Evolutionary conservation across 768 basidiomycete genomes (phyloP), one percentile per base, ranked within the genome.

Genomic region (Lentinula aciculospora): DNA sequence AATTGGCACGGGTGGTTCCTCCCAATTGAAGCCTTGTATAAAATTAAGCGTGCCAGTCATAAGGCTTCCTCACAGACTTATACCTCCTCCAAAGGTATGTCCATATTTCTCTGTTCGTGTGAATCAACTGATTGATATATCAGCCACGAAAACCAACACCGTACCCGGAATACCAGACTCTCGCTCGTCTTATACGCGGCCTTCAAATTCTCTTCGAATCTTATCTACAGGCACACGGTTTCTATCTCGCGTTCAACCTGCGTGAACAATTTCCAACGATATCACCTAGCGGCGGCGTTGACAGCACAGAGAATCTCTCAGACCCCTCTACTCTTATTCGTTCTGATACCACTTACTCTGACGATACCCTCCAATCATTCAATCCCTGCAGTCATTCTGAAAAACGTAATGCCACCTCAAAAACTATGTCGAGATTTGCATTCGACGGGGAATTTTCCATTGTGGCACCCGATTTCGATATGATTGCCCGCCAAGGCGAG

Each of bases 61-160:
- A n/a, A 40, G 21, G 39, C 23, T 55, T 13, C 53, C 39, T 42
- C 23, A 25, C 2, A 28, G 37, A 37, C 55, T 44, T 29, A 28
- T 56, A 32, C 55, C 55, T 23, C 55, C 55, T 15, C 28, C 40
- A 3, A 56, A 56, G 84, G 57, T 58, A 50, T n/a, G 32, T 57
- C 44, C 47, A 5, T 19, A 23, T 36, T 7, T 36, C 29, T 47
- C 25, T 1, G 29, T 21, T 13, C 21, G 10, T 34, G 2, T 29
- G 13, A 23, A 10, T 21, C 23, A 12, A 3, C 10, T 37, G 21
- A 7, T 23, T 21, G 7, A 27, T 34, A 7, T 44, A 19, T 4
- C 27, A 56, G 55, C 55, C 55, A 17, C 45, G 29, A 5, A n/a
- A 9, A 8, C 42, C 40, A 25, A 31, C 42, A 32, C 55, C 55